Percentiles rank a stretch among this genome's conserved stretches.
These are phyloP conservation scores for Blastomyces emzantsi DNA, from an alignment of 2,329 filamentous ascomycete species.

Conservation along the genomic window DNA sequence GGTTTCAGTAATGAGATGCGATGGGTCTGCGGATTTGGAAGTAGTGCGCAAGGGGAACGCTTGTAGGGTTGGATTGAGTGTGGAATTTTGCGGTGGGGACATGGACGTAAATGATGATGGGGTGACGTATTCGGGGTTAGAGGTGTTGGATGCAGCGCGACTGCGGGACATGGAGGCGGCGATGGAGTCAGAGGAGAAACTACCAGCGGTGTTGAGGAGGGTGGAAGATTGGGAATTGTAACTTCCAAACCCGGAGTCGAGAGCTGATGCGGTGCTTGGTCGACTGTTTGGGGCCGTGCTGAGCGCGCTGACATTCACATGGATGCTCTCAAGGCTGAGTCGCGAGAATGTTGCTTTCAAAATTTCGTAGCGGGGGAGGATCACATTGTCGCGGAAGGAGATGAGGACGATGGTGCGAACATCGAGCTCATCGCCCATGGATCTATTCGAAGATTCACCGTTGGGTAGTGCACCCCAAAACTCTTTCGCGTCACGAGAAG, in stretches of 20 bases:
- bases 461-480: slow-evolving; percentile 74
- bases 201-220: slow-evolving; percentile 59
- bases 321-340: slow-evolving; percentile 70
- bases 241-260: slow-evolving; percentile 62
- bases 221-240: slow-evolving; percentile 74
- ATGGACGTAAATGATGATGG: slow-evolving; percentile 37
- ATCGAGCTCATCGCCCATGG: slow-evolving; percentile 58
- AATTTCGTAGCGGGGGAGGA: slow-evolving; percentile 78
- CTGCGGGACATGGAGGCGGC: slow-evolving; percentile 52
- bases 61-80: slow-evolving; percentile 12
- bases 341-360: slow-evolving; percentile 86
- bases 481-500: slow-evolving; percentile 66
- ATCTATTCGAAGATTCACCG: slow-evolving; percentile 27
- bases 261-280: slow-evolving; percentile 64
- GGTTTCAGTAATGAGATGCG: slow-evolving; percentile 78
- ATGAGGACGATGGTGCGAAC: slow-evolving; percentile 82
- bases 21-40: slow-evolving; percentile 34
- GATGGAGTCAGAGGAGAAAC: slow-evolving; percentile 43
- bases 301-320: slow-evolving; percentile 41
- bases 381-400: slow-evolving; percentile 78
- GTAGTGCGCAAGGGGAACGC: not conserved
- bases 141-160: slow-evolving; percentile 61
- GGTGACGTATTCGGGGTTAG: slow-evolving; percentile 37
- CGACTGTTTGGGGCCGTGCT: slow-evolving; percentile 39
- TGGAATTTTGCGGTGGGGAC: slow-evolving; percentile 30